Base-by-base conservation (phyloP, 1,284 basidiomycete genomes). In the Fistulina hepatica region DNA sequence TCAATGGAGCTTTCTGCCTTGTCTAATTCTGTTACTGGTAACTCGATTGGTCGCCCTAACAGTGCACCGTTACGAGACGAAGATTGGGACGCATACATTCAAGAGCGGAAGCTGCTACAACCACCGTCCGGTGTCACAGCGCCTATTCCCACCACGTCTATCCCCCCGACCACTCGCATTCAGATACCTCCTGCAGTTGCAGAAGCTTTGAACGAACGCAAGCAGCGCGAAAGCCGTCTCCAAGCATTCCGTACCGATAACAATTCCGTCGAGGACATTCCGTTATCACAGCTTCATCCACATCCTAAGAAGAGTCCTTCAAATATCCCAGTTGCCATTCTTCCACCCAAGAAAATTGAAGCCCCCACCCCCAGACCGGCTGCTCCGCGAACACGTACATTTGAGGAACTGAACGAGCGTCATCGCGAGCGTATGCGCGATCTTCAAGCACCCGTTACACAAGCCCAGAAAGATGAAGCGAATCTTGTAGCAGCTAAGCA, bases 381-480 rank as follows among this genome's bases (percentile, higher is more conserved):
- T 16, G 50, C 60, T 3, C 54, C 63, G 31, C 76, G 78, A 19
- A 68, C 73, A 28, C 68, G 70, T 36, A 84, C 84, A 3, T 84
- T 81, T 52, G 83, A 86, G 55, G 82, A 88, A 53, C 64, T 88
- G 31, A 76, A 73, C 37, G 82, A 83, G 50, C 67, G 84, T n/a
- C 83, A 88, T 50, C 71, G 80, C 40, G 76, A 83, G 60, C 84
- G 82, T 60, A 71, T 88, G 63, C 69, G 67, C 30, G 73, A 75
- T 52, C 53, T 88, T 49, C 83, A 88, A 56, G 74, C 64, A 21
- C 83, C 83, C 11, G 57, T 88, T 21, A 86, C 79, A 20, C 68
- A 72, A 48, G 77, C 76, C 0, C 73, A 77, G 57, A 74, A 72
- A 51, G 78, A 85, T 50, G 69, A 76, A 42, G 81, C 78, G 2